Conservation (phyloP, 768 basidiomycete species). For the Termitomyces sp. region DNA sequence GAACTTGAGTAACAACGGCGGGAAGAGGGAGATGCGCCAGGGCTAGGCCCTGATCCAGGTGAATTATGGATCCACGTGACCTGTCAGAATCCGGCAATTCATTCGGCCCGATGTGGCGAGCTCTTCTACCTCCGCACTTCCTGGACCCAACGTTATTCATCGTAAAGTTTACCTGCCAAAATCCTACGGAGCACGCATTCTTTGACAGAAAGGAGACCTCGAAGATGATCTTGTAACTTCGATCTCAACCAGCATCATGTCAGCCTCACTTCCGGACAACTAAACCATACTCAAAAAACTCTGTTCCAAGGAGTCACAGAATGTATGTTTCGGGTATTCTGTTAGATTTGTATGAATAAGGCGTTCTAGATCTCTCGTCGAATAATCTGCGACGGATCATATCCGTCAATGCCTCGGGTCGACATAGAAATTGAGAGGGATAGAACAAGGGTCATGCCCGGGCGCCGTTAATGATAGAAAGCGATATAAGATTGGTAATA, state of each 20-base stretch:
- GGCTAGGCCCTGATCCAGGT: neutral
- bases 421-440: too few species aligned
- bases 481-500: neutral
- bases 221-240: neutral
- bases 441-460: too few species aligned
- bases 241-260: neutral
- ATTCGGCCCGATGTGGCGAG: constrained; percentile 9
- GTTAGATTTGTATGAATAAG: too few species aligned
- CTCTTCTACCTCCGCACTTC: neutral
- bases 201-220: constrained; percentile 7
- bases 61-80: constrained; percentile 13
- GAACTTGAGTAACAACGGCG: neutral
- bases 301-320: too few species aligned
- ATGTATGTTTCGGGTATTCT: too few species aligned
- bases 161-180: neutral
- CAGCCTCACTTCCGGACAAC: too few species aligned
- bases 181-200: neutral
- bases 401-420: too few species aligned
- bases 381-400: too few species aligned
- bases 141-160: constrained; percentile 4
- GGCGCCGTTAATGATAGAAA: too few species aligned
- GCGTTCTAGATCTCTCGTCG: too few species aligned
- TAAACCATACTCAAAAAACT: too few species aligned
- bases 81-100: constrained; percentile 1
- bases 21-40: too few species aligned